Evolutionary conservation across 306 rosid species (phyloP), one percentile per base, ranked within the genome.

Genomic region (Rubus parviflorus): DNA sequence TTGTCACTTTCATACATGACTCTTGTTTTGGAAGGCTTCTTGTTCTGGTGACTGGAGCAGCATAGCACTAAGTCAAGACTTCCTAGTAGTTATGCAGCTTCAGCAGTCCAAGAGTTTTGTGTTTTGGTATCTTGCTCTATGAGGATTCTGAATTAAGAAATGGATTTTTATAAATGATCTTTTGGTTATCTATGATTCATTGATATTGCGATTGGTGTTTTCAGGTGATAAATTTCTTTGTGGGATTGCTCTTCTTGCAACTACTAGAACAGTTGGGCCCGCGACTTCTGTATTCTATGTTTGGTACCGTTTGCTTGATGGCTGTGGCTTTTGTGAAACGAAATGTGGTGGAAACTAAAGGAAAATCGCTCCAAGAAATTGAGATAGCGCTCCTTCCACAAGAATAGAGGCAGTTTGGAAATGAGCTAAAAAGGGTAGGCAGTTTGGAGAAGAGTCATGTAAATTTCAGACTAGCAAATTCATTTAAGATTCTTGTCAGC

Each of bases 351-450:
- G 98, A 95, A 88, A 95, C 98, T 74, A 95, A 95, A 83, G 98
- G 98, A 57, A 95, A 88, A 83, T 88, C 98, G 8, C 98, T 95
- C 82, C 97, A 95, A 72, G 98, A 95, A 79, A 95, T 95, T 70
- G 98, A 95, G 88, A 95, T 95, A 48, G 97, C 98, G 4, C 97
- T 95, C 79, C 97, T 95, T 77, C 90, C 97, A 7, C 96, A 89
- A 75, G 91, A 95, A 63, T 90, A 89, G 83, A 73, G 72, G 42
- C 35, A 57, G 58, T 78, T 30, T 30, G 35, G 2, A 8, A 20
- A 20, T 57, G 63, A 1, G 3, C 68, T 9, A 41, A 22, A 67
- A 11, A 23, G 15, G 56, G 42, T 67, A 20, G 16, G 66, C 68
- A 40, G 6, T 67, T 22, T 4, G 10, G 45, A 56, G 8, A 14